Conservation (phyloP, 2,329 filamentous ascomycete genomes). For the Diaporthe destruens region DNA sequence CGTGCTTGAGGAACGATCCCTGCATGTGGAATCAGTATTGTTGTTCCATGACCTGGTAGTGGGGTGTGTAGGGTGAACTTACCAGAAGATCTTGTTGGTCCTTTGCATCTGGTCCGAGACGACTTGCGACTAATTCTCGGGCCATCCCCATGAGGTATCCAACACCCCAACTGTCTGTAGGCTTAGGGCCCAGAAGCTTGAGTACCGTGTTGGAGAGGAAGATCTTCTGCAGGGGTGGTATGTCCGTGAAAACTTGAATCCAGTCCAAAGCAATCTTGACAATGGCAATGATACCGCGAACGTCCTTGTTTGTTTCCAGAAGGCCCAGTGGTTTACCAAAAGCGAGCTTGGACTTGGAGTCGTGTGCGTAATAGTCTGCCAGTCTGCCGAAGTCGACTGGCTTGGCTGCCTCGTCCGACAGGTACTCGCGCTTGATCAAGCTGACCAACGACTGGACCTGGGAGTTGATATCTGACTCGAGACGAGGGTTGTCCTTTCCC, state of each 20-base stretch:
- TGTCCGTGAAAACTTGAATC: slow-evolving; percentile 38
- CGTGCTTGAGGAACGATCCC: slow-evolving; percentile 38
- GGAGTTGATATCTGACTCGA: slow-evolving; percentile 40
- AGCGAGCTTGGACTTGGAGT: slow-evolving; percentile 35
- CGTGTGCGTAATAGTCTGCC: slow-evolving; percentile 40
- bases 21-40: background rate
- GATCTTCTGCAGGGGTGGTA: slow-evolving; percentile 41
- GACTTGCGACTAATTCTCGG: slow-evolving; percentile 34
- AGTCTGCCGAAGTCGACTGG: slow-evolving; percentile 42
- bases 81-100: slow-evolving; percentile 35
- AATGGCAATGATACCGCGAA: slow-evolving; percentile 42
- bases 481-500: slow-evolving; percentile 42
- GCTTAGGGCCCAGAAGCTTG: slow-evolving; percentile 41
- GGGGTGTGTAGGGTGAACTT: background rate
- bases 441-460: slow-evolving; percentile 38
- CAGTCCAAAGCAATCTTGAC: slow-evolving; percentile 39
- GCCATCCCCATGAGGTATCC: slow-evolving; percentile 40
- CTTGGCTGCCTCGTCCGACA: slow-evolving; percentile 12
- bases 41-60: background rate
- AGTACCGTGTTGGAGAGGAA: slow-evolving; percentile 37
- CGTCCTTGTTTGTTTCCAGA: slow-evolving; percentile 42
- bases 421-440: slow-evolving; percentile 38
- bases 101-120: slow-evolving; percentile 33
- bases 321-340: slow-evolving; percentile 42
- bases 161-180: slow-evolving; percentile 40